A percentile compares a stretch with the other conserved stretches of the same genome.
Evolutionary conservation across 192 early-diverging fungal species (phyloP).

Genomic region (Backusella morwellensis): DNA sequence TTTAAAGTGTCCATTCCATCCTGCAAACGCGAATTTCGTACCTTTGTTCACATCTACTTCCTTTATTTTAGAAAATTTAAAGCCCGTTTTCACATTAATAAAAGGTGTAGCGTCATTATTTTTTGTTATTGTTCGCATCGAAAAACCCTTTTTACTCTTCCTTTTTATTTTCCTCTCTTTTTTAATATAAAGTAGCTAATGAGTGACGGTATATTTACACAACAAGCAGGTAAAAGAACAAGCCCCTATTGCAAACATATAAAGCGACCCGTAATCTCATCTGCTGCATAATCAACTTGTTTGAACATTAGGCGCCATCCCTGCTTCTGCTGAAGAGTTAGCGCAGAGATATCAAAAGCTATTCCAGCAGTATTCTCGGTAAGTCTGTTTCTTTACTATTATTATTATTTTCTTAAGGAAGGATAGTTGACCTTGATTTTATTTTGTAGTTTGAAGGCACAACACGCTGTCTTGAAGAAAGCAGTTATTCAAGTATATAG

Average conservation of each 20-base stretch:
- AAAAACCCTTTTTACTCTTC: neutral
- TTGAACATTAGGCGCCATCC: slow-evolving; percentile 24
- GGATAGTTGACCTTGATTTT: neutral
- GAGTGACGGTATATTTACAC: slow-evolving; percentile 25
- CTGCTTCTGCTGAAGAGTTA: slow-evolving; percentile 51
- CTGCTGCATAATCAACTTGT: neutral
- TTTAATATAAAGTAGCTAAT: neutral
- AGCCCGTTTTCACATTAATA: too few species aligned
- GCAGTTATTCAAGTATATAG: slow-evolving; percentile 52
- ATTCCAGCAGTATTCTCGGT: slow-evolving; percentile 55
- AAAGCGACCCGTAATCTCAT: neutral
- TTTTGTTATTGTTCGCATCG: too few species aligned
- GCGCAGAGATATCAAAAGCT: slow-evolving; percentile 54
- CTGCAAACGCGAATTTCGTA: too few species aligned
- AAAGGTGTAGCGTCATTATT: too few species aligned
- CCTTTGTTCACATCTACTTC: too few species aligned
- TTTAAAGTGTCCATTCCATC: too few species aligned
- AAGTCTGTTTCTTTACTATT: neutral
- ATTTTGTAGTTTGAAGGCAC: slow-evolving; percentile 43
- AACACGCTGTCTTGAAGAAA: slow-evolving; percentile 57
- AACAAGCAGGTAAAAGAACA: slow-evolving; percentile 25
- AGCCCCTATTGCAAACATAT: neutral
- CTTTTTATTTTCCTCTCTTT: slow-evolving; percentile 8
- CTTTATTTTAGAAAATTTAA: too few species aligned
- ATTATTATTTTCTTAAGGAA: neutral